Percentiles rank a stretch among this genome's conserved stretches.
Evolutionary conservation across 331 rosid genomes (phyloP).

Genomic region (Telfairia occidentalis): DNA sequence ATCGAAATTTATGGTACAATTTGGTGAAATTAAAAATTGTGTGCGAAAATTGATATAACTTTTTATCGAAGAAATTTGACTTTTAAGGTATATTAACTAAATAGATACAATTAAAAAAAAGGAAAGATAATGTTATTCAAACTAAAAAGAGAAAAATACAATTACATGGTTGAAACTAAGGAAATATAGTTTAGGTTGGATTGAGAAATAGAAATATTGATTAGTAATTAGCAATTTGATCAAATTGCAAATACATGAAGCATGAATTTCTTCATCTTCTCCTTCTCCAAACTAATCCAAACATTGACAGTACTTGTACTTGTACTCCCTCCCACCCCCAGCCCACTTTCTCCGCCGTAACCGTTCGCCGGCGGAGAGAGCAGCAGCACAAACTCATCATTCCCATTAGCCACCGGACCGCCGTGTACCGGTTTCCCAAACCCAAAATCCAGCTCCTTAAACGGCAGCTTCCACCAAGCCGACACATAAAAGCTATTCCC

Average conservation of each 20-base stretch:
- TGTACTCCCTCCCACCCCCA: too few relatives aligned
- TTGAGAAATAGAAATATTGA: too few relatives aligned
- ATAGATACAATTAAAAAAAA: too few relatives aligned
- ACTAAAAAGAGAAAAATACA: too few relatives aligned
- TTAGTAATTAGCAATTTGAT: not conserved
- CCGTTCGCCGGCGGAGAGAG: not conserved
- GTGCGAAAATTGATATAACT: too few relatives aligned
- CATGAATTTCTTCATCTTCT: conserved; percentile 6
- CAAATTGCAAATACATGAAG: not conserved
- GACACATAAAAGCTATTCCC: conserved; percentile 10
- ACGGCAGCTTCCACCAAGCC: conserved; percentile 15
- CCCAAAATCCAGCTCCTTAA: not conserved
- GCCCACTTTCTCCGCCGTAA: not conserved
- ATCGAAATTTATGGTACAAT: too few relatives aligned
- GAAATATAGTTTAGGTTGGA: too few relatives aligned
- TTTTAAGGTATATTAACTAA: too few relatives aligned
- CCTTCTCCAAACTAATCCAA: not conserved
- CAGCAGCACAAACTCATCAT: conserved; percentile 5
- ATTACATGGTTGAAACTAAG: too few relatives aligned
- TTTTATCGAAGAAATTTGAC: too few relatives aligned
- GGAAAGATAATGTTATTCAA: too few relatives aligned
- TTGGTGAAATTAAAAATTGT: too few relatives aligned
- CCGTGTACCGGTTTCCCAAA: not conserved
- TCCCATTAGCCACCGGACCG: not conserved
- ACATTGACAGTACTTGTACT: not conserved